These are phyloP conservation scores for Ascodesmis nigricans DNA, from an alignment of 495 filamentous ascomycete genomes.

Conservation along the genomic window DNA sequence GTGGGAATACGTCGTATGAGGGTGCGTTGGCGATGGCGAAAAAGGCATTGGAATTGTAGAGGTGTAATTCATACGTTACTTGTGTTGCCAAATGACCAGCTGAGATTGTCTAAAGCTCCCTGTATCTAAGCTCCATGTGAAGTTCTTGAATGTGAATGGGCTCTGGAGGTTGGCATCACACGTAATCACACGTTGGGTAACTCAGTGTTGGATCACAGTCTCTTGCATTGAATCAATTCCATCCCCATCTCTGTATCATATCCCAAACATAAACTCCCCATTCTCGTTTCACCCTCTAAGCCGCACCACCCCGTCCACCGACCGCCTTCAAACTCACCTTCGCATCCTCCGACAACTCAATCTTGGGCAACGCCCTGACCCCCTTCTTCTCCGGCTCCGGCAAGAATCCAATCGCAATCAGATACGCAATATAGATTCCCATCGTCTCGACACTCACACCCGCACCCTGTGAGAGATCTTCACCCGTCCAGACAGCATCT, in stretches of 20 bases:
- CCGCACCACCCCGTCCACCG: conserved; percentile 15
- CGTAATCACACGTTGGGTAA: no score
- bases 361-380: conserved; percentile 18
- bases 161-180: no score
- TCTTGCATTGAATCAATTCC: no score
- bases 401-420: conserved; percentile 52
- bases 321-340: conserved; percentile 9
- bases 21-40: conserved; percentile 75
- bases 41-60: conserved; percentile 40
- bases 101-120: no score
- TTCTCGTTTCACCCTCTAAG: conserved; percentile 6
- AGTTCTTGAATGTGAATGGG: no score
- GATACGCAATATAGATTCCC: conserved; percentile 50
- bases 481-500: conserved; percentile 39
- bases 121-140: no score
- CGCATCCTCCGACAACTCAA: conserved; percentile 10
- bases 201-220: no score
- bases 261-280: background rate
- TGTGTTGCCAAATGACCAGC: no score
- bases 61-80: no score
- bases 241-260: background rate
- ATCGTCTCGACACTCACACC: conserved; percentile 46
- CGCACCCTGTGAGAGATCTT: conserved; percentile 39
- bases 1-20: conserved; percentile 74
- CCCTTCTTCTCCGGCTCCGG: conserved; percentile 29